Conservation (phyloP, 2,329 filamentous ascomycete species). For the Parastagonospora nodorum region DNA sequence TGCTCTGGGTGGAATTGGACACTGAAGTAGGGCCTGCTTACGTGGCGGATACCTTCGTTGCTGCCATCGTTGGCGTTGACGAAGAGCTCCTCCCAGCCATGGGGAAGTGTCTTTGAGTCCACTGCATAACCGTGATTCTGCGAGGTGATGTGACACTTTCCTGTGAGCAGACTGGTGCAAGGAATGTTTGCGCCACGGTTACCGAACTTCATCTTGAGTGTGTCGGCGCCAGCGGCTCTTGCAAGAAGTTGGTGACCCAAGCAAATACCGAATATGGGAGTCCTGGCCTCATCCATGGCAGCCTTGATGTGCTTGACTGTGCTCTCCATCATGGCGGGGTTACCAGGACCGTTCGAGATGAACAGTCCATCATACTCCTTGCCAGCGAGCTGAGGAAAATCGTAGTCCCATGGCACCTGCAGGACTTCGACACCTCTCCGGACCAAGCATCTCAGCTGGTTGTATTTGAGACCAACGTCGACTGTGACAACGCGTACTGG, state of each 20-base stretch:
- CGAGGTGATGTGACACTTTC: conserved; percentile 97
- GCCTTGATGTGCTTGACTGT: conserved; percentile 80
- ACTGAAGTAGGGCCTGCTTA: conserved; percentile 88
- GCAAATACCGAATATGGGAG: conserved; percentile 94
- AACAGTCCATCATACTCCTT: conserved; percentile 95
- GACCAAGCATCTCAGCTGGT: conserved; percentile 92
- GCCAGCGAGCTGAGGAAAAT: conserved; percentile 76
- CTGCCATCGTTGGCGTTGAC: conserved; percentile 98
- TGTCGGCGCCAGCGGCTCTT: conserved; percentile 81
- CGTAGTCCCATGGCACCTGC: conserved; percentile 94
- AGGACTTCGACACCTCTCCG: conserved; percentile 90
- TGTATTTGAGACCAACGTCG: conserved; percentile 98
- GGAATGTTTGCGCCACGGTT: conserved; percentile 99
- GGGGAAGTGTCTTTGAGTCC: conserved; percentile 74
- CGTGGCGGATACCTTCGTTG: conserved; percentile 96
- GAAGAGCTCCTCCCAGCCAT: conserved; percentile 90
- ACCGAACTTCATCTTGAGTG: conserved; percentile 98
- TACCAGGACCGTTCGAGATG: conserved; percentile 96
- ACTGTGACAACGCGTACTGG: conserved; percentile 86
- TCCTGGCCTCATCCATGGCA: conserved; percentile 77
- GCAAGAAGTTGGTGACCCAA: conserved; percentile 92
- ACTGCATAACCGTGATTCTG: conserved; percentile 98
- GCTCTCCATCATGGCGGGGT: conserved; percentile 80
- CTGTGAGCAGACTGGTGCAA: conserved; percentile 92
- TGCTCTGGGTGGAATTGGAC: conserved; percentile 99